Evolutionary conservation across 371 early-diverging fungal species (phyloP).

Genomic region (Syncephalastrum contaminatum): DNA sequence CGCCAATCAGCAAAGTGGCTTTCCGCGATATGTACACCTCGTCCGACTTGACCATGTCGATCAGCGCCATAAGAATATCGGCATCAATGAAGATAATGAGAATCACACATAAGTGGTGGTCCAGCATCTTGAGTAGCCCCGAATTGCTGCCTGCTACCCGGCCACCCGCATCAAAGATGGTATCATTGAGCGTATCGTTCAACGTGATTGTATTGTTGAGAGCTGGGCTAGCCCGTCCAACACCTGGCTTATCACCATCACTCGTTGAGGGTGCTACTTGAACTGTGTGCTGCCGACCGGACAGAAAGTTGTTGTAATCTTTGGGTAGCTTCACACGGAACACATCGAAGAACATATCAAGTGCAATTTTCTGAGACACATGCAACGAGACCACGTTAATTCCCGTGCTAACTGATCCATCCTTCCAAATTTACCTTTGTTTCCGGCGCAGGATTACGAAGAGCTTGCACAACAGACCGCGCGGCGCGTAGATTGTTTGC

Average conservation of each 20-base stretch:
- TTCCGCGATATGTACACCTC: slow-evolving; percentile 56
- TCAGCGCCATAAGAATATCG: slow-evolving; percentile 71
- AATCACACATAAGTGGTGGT: slow-evolving; percentile 71
- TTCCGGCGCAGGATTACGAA: slow-evolving; percentile 74
- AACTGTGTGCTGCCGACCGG: slow-evolving; percentile 46
- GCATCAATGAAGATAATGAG: slow-evolving; percentile 77
- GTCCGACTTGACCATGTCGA: slow-evolving; percentile 53
- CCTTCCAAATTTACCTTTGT: slow-evolving; percentile 54
- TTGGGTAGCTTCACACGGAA: slow-evolving; percentile 71
- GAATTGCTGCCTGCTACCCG: slow-evolving; percentile 32
- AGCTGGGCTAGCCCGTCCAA: slow-evolving; percentile 17
- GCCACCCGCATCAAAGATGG: not conserved
- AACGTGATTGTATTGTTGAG: slow-evolving; percentile 20
- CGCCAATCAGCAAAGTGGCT: slow-evolving; percentile 72
- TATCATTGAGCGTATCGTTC: slow-evolving; percentile 5
- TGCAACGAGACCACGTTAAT: not conserved
- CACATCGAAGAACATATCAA: slow-evolving; percentile 79
- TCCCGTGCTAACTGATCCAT: not conserved
- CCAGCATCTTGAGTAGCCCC: slow-evolving; percentile 61
- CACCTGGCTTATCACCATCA: slow-evolving; percentile 10
- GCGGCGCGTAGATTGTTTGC: slow-evolving; percentile 72
- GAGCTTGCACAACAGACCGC: slow-evolving; percentile 71
- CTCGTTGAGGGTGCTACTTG: slow-evolving; percentile 32
- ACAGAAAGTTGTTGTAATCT: slow-evolving; percentile 59
- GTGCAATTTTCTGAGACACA: slow-evolving; percentile 58